These are phyloP conservation scores for Argentina anserina DNA, from an alignment of 306 rosid genomes.

Conservation along the genomic window DNA sequence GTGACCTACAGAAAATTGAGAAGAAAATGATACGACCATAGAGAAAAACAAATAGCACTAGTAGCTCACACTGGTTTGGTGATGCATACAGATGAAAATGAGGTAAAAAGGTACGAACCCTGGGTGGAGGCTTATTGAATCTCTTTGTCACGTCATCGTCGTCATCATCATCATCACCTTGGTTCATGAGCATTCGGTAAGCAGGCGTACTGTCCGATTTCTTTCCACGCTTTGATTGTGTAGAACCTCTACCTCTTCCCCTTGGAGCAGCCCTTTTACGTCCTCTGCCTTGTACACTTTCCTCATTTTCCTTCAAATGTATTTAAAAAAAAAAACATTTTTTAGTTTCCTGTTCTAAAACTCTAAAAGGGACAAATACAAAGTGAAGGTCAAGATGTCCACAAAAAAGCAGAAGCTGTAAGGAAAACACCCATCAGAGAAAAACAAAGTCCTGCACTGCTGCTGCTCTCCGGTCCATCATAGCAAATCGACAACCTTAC, in stretches of 20 bases:
- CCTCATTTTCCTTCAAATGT: constrained; percentile 60
- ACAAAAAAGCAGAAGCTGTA: not conserved
- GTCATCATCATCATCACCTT: constrained; percentile 55
- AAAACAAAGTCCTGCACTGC: not conserved
- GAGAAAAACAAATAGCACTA: not conserved
- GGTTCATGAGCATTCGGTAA: constrained; percentile 59
- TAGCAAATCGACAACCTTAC: not conserved
- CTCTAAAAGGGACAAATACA: not conserved
- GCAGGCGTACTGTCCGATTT: constrained; percentile 56
- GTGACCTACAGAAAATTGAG: constrained; percentile 52
- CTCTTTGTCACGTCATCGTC: constrained; percentile 48
- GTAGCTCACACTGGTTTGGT: not conserved
- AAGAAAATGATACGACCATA: not conserved
- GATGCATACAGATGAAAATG: not conserved
- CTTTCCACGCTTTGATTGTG: constrained; percentile 73
- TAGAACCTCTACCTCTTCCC: constrained; percentile 84
- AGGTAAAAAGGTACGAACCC: constrained; percentile 41
- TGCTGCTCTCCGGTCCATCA: not conserved
- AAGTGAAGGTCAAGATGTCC: not conserved
- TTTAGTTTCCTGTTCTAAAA: too few species aligned
- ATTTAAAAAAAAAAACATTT: not conserved
- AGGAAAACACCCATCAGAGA: not conserved
- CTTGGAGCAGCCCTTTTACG: constrained; percentile 77
- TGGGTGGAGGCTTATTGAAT: constrained; percentile 64
- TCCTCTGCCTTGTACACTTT: constrained; percentile 44